phyloP scores from a whole-genome alignment of 768 basidiomycete genomes.

The Coprinopsis strossmayeri region DNA sequence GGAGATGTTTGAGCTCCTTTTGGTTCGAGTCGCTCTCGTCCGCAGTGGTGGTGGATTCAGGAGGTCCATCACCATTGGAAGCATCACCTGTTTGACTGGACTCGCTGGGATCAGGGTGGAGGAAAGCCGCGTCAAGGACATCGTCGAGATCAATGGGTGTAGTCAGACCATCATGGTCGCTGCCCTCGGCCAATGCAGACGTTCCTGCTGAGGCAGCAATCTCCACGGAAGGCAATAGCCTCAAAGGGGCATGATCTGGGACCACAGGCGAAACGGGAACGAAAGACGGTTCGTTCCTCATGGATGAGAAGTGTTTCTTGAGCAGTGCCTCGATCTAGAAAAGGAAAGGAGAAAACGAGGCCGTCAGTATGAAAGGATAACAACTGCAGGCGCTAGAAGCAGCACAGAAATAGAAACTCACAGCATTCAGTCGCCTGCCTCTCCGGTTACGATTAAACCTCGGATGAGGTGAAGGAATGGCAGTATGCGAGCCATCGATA shows the following conservation, averaged over 20 bases:
- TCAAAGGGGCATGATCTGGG: constrained; percentile 16
- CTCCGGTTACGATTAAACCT: constrained; percentile 26
- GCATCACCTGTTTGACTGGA: not conserved
- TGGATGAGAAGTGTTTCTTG: constrained; percentile 25
- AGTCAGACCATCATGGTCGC: constrained; percentile 25
- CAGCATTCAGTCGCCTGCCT: constrained; percentile 19
- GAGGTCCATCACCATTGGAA: constrained; percentile 19
- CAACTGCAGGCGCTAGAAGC: constrained; percentile 3
- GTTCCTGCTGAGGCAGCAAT: constrained; percentile 10
- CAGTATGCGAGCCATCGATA: constrained; percentile 37
- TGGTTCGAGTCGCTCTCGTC: constrained; percentile 28
- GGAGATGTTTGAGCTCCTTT: constrained; percentile 42
- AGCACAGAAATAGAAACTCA: constrained; percentile 21
- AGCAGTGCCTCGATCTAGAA: constrained; percentile 32
- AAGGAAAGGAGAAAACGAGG: constrained; percentile 12
- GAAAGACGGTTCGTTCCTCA: constrained; percentile 19
- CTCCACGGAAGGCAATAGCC: constrained; percentile 8
- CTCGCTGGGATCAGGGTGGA: constrained; percentile 46
- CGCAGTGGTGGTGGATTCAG: constrained; percentile 21
- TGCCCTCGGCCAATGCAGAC: constrained; percentile 8
- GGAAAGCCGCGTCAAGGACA: constrained; percentile 68
- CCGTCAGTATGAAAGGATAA: not conserved
- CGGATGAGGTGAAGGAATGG: constrained; percentile 48
- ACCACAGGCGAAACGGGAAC: constrained; percentile 14
- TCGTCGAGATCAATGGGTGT: constrained; percentile 66